Evolutionary conservation across 192 early-diverging fungal species (phyloP).

Genomic region (Rhizoclosmatium globosum): DNA sequence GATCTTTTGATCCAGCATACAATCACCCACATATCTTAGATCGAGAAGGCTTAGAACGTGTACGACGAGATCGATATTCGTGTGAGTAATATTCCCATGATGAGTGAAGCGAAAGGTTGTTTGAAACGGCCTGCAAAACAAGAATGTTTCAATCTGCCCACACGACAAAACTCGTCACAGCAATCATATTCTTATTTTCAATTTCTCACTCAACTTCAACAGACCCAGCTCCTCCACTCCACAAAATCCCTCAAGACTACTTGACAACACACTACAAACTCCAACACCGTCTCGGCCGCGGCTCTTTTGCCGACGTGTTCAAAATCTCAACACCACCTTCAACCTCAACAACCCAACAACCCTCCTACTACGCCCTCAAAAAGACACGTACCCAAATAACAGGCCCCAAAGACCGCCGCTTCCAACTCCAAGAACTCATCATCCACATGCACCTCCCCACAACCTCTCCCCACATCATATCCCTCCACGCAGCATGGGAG

Average conservation of each 20-base stretch:
- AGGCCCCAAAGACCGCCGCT: constrained; percentile 72
- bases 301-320: constrained; percentile 82
- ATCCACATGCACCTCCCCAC: constrained; percentile 70
- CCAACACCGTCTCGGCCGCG: constrained; percentile 72
- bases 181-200: too few relatives aligned
- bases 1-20: background rate
- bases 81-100: too few relatives aligned
- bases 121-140: too few relatives aligned
- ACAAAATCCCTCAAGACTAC: constrained; percentile 60
- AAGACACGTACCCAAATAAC: constrained; percentile 74
- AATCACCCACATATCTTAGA: constrained; percentile 7
- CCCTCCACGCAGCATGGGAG: constrained; percentile 88
- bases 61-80: too few relatives aligned
- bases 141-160: too few relatives aligned
- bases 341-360: background rate
- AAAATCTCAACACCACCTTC: constrained; percentile 59
- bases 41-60: constrained; percentile 4
- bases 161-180: too few relatives aligned
- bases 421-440: constrained; percentile 82
- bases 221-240: background rate
- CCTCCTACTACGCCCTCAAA: constrained; percentile 80
- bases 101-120: too few relatives aligned
- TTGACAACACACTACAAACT: constrained; percentile 77
- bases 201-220: too few relatives aligned
- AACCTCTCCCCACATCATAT: constrained; percentile 66